phyloP scores from a whole-genome alignment of 371 early-diverging fungal genomes.

The Mucor sp. region DNA sequence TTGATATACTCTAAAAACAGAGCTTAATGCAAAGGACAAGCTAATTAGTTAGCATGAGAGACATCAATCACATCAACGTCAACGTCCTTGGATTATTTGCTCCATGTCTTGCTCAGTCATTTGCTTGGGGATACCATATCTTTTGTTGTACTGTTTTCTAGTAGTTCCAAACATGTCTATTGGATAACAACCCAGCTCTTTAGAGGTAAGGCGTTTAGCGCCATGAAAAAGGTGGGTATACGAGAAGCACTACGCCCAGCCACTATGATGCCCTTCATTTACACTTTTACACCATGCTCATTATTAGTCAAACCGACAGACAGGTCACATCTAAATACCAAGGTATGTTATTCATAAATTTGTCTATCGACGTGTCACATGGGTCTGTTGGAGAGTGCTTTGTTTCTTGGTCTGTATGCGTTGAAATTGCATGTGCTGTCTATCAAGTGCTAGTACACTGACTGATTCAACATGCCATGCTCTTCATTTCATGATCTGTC shows the following conservation, averaged over 20 bases:
- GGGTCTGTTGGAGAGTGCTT: too few relatives aligned
- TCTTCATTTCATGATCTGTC: too few relatives aligned
- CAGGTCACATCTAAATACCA: too few relatives aligned
- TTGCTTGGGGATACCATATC: slow-evolving; percentile 58
- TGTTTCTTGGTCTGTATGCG: too few relatives aligned
- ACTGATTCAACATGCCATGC: too few relatives aligned
- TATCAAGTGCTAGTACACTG: too few relatives aligned
- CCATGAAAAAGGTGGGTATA: slow-evolving; percentile 60
- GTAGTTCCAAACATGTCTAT: slow-evolving; percentile 74
- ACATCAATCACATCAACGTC: slow-evolving; percentile 80
- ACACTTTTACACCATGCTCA: too few relatives aligned
- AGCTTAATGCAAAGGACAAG: slow-evolving; percentile 70
- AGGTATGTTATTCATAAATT: too few relatives aligned
- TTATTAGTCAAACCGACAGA: too few relatives aligned
- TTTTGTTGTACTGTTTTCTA: slow-evolving; percentile 49
- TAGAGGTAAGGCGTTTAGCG: slow-evolving; percentile 44
- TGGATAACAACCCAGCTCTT: slow-evolving; percentile 81
- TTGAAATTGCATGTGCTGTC: too few relatives aligned
- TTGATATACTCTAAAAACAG: slow-evolving; percentile 46
- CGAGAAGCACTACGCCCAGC: slow-evolving; percentile 84
- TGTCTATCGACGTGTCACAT: too few relatives aligned
- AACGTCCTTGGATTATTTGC: slow-evolving; percentile 42
- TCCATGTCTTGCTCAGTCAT: slow-evolving; percentile 68
- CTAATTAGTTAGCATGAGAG: slow-evolving; percentile 65
- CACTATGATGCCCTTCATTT: too few relatives aligned